Percentiles rank a stretch among this genome's conserved stretches.
Evolutionary conservation across 1,284 basidiomycete species (phyloP).

Genomic region (Xerocomus amazonicus): DNA sequence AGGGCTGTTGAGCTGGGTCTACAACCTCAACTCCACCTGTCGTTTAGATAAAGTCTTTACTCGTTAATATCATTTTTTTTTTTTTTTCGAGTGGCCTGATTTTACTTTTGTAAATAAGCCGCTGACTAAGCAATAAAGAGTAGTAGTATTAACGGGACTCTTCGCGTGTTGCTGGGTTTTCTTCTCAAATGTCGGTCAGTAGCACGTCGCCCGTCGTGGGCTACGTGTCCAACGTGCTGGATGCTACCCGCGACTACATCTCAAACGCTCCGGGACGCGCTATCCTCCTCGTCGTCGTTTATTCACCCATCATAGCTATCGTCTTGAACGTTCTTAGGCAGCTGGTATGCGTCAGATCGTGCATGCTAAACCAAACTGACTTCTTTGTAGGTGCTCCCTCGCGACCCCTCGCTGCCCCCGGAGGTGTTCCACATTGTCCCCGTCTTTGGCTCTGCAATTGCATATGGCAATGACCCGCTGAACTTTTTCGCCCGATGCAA

Average conservation of each 20-base stretch:
- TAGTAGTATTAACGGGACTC: background rate
- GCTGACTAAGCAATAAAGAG: conserved; percentile 20
- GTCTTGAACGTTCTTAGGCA: conserved; percentile 60
- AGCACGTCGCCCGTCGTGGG: conserved; percentile 21
- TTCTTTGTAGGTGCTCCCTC: conserved; percentile 45
- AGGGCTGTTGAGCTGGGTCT: conserved; percentile 23
- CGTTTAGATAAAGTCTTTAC: conserved; percentile 4
- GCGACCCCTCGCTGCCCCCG: conserved; percentile 60
- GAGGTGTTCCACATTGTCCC: conserved; percentile 80
- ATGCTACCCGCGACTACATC: conserved; percentile 19
- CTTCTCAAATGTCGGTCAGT: conserved; percentile 27
- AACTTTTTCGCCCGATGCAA: conserved; percentile 72
- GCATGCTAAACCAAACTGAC: conserved; percentile 5
- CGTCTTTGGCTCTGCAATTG: conserved; percentile 70
- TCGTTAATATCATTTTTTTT: background rate
- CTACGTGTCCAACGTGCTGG: conserved; percentile 24
- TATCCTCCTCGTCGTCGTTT: conserved; percentile 23
- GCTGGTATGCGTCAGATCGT: conserved; percentile 41
- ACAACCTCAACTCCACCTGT: conserved; percentile 20
- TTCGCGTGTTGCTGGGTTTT: background rate
- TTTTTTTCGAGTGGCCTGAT: conserved; percentile 20
- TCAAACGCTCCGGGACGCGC: conserved; percentile 22
- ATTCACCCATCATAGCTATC: conserved; percentile 45
- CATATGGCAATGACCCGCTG: conserved; percentile 79
- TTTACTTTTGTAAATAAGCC: conserved; percentile 7